Base-by-base conservation (phyloP, 2,329 filamentous ascomycete genomes). In the Paraphoma chrysanthemicola region DNA sequence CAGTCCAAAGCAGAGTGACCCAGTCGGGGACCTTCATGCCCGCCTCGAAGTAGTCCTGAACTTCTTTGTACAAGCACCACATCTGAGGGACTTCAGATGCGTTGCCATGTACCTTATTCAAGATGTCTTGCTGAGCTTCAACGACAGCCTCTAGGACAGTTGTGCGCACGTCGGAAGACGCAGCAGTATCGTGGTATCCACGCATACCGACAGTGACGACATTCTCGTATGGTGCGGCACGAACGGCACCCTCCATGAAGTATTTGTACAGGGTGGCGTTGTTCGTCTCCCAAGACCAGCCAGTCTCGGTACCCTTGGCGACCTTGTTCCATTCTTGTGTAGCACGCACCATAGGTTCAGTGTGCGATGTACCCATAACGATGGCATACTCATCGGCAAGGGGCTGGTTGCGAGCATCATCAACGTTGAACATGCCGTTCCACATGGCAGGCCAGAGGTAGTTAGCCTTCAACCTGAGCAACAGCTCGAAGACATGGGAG, bases 41-140 rank as follows among this genome's bases (percentile, higher is more conserved):
- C 14, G 84, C 80, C 54, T 88, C 85, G 55, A 88, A 86, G 70
- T 91, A 91, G 6, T 85, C 84, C 74, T 89, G 87, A 1, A 92
- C 88, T 70, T 92, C 89, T 69, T 90, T 91, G 76, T 91, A 92
- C 58, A 91, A 76, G 64, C 88, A 90, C 88, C 89, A 91, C 76
- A 88, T 82, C 73, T 91, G 88, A 6, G 89, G 88, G 0, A 88
- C 83, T 1, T 81, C 77, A 4, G 81, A 83, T 61, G 80, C 76
- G 53, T 79, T 74, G 11, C 80, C 81, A 43, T 89, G 82, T 0
- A 89, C 83, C 2, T 84, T 80, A 17, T 78, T 79, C 43, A 89
- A 79, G 54, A 88, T 87, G 9, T 82, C 70, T 48, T 85, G 81
- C 70, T 91, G 88, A 31, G 85, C 82, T 3, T 79, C 66, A 2